Conservation (phyloP, 352 stramenopile species). For the Pythium rhizo-oryzae region DNA sequence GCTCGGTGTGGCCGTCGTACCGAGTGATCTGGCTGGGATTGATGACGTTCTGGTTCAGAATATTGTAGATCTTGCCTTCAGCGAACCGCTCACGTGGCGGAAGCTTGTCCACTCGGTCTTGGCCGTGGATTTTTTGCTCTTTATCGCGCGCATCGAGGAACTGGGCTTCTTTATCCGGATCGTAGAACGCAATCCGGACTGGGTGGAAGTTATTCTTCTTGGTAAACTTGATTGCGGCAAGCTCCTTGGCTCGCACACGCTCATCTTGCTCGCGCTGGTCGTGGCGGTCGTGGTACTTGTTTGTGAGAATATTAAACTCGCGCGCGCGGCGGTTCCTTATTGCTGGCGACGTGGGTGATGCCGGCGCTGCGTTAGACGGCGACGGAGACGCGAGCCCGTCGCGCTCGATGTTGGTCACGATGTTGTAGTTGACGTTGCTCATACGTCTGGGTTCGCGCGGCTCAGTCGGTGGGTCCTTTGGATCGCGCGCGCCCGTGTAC, state of each 20-base stretch:
- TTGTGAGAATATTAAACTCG: slow-evolving; percentile 78
- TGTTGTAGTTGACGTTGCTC: slow-evolving; percentile 53
- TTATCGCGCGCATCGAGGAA: slow-evolving; percentile 45
- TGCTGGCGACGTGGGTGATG: slow-evolving; percentile 17
- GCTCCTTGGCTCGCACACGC: slow-evolving; percentile 39
- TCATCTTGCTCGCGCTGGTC: slow-evolving; percentile 46
- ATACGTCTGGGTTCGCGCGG: slow-evolving; percentile 38
- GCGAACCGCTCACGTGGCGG: slow-evolving; percentile 66
- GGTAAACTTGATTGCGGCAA: slow-evolving; percentile 64
- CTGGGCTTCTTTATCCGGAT: slow-evolving; percentile 52
- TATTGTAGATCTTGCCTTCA: slow-evolving; percentile 77
- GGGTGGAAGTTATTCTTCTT: slow-evolving; percentile 73
- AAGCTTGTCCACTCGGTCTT: slow-evolving; percentile 50
- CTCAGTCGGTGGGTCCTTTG: slow-evolving; percentile 31
- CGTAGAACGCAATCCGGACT: slow-evolving; percentile 59
- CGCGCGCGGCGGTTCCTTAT: slow-evolving; percentile 41
- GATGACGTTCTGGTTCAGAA: slow-evolving; percentile 70
- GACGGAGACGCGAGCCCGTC: slow-evolving; percentile 8
- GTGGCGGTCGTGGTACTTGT: slow-evolving; percentile 72
- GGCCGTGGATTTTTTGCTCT: slow-evolving; percentile 53
- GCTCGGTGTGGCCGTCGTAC: slow-evolving; percentile 46
- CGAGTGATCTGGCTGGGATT: slow-evolving; percentile 45
- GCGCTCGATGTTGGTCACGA: slow-evolving; percentile 52
- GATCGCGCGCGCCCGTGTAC: slow-evolving; percentile 49
- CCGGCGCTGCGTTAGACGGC: background rate